Percentiles rank a stretch among this genome's conserved stretches.
Conservation (phyloP, 1,139 yeast species). For the Sugiyamaella grinbergsii region DNA sequence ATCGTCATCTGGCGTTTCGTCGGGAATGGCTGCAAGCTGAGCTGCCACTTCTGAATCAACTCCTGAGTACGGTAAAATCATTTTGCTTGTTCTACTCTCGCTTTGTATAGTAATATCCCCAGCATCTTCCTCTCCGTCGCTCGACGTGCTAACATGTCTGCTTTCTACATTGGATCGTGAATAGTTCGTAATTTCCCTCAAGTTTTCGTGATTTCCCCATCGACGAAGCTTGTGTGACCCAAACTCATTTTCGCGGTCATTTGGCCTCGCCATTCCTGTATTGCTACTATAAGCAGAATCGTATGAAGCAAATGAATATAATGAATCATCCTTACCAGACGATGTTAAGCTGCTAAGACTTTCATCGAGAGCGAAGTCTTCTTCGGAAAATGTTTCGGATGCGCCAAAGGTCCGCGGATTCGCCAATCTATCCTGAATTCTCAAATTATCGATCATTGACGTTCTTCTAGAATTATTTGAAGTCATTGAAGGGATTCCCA, state of each 20-base stretch:
- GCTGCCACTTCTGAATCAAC: slow-evolving; percentile 35
- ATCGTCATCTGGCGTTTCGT: slow-evolving; percentile 64
- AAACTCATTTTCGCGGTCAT: slow-evolving; percentile 14
- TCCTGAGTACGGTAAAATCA: slow-evolving; percentile 26
- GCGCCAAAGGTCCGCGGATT: slow-evolving; percentile 21
- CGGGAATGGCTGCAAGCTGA: slow-evolving; percentile 56
- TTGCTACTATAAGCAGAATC: slow-evolving; percentile 26
- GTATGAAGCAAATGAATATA: slow-evolving; percentile 33
- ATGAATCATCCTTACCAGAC: slow-evolving; percentile 17
- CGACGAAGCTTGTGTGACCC: slow-evolving; percentile 21
- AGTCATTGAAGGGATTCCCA: too few relatives aligned
- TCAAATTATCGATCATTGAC: slow-evolving; percentile 29
- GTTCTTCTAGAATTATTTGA: slow-evolving; percentile 12
- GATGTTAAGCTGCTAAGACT: slow-evolving; percentile 17
- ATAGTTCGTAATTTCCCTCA: slow-evolving; percentile 24
- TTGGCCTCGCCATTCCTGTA: slow-evolving; percentile 21
- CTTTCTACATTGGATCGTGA: slow-evolving; percentile 7
- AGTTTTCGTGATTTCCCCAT: slow-evolving; percentile 23
- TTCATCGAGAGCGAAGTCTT: slow-evolving; percentile 36
- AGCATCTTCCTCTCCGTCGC: background rate
- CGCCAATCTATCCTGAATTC: slow-evolving; percentile 29
- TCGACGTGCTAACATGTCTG: background rate
- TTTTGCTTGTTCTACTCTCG: background rate
- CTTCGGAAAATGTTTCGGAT: slow-evolving; percentile 26
- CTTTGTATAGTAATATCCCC: background rate